Base-by-base conservation (phyloP, 257 asterid species). In the Solanum medicagineum region DNA sequence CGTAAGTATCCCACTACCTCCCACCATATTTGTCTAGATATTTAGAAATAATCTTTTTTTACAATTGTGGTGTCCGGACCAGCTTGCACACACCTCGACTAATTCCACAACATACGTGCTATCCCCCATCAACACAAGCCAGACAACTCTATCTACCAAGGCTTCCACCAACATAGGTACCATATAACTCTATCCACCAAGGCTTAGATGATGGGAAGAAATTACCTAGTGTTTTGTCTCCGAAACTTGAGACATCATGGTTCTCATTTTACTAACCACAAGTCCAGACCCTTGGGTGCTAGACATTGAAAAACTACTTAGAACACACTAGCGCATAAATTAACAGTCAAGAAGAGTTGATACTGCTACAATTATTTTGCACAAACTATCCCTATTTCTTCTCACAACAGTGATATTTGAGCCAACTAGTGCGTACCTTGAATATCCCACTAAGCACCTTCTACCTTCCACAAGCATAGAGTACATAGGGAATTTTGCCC, bases 1-100 rank as follows among this genome's bases (percentile, higher is more conserved):
- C 15, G 98, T 96, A 91, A 91, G 97, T 85, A 47, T 84, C 79
- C 56, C 36, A 0, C 15, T 15, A 14, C 15, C 54, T 13, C 26
- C 71, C 20, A 24, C 2, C 62, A 83, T 32, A 29, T 3, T 20
- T 16, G 4, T 3, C n/a, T 11, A 20, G 7, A 9, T 10, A 60
- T 81, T 62, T 68, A 24, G 57, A 9, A 12, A 10, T 1, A 8
- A 24, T 15, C 6, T 60, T 24, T 62, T 62, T 26, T 14, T 14
- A 66, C 14, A 66, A 66, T 14, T 36, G 42, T 36, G 5, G 6
- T 36, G 5, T 36, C 42, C 42, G 5, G 6, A 36, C 6, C 42
- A 36, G 7, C 42, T 1, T 65, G 17, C 20, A 2, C 20, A 8
- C 20, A 15, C 20, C 8, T 54, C 20, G 20, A 54, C 20, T 54